Conservation (phyloP, 495 filamentous ascomycete genomes). For the Xylaria scruposa region DNA sequence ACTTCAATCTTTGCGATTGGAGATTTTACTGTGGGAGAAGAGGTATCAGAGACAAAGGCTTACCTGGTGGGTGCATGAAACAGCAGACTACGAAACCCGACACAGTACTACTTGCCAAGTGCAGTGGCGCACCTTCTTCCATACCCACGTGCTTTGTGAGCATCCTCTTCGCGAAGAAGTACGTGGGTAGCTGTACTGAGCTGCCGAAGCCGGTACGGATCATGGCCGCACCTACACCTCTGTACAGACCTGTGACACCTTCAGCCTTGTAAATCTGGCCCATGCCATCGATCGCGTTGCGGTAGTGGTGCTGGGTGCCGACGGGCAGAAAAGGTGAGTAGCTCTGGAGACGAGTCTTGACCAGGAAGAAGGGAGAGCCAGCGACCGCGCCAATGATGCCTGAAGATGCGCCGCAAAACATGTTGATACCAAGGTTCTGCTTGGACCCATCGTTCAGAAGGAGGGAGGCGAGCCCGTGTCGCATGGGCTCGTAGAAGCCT, state of each 20-base stretch:
- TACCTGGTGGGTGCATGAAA: conserved; percentile 97
- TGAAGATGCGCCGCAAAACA: conserved; percentile 86
- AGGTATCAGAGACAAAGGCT: conserved; percentile 30
- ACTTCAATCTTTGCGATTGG: not conserved
- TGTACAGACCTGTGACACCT: conserved; percentile 81
- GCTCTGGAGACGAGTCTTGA: conserved; percentile 95
- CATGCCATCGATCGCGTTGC: conserved; percentile 83
- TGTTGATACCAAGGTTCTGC: conserved; percentile 88
- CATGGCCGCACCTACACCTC: conserved; percentile 94
- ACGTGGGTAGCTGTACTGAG: conserved; percentile 94
- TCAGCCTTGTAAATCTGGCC: conserved; percentile 77
- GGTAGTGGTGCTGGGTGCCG: conserved; percentile 93
- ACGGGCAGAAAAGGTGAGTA: conserved; percentile 94
- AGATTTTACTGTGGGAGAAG: not conserved
- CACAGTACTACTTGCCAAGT: conserved; percentile 84
- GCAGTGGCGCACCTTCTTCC: conserved; percentile 88
- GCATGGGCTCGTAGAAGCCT: conserved; percentile 97
- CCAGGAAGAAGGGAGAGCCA: conserved; percentile 96
- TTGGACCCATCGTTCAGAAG: conserved; percentile 73
- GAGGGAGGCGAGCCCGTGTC: conserved; percentile 64
- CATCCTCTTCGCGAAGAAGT: conserved; percentile 95
- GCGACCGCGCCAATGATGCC: conserved; percentile 89
- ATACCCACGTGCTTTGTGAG: conserved; percentile 81
- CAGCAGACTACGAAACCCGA: conserved; percentile 97
- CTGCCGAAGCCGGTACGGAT: conserved; percentile 94